A percentile compares a stretch with the other conserved stretches of the same genome.
Conservation (phyloP, 768 basidiomycete species). For the Collybia sp. region DNA sequence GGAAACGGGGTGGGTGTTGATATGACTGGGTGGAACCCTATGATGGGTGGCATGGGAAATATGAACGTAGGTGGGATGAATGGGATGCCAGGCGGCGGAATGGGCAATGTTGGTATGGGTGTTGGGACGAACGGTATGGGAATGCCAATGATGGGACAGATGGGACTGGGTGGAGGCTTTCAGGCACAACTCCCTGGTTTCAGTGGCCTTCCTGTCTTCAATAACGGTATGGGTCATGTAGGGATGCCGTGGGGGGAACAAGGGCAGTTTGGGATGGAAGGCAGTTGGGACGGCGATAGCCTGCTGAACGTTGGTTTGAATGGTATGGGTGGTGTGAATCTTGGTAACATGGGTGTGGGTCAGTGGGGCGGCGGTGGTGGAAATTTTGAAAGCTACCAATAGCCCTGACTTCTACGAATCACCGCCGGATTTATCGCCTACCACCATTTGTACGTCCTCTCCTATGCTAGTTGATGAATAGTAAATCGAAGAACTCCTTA, state of each 20-base stretch:
- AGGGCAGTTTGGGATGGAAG: slow-evolving; percentile 24
- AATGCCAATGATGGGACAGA: slow-evolving; percentile 20
- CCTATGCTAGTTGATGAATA: too few species aligned
- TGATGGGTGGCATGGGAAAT: slow-evolving; percentile 26
- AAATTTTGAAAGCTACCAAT: slow-evolving; percentile 1
- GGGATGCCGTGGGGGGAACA: slow-evolving; percentile 31
- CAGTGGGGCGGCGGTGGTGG: slow-evolving; percentile 15
- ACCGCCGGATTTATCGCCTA: not conserved
- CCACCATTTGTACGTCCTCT: slow-evolving; percentile 4
- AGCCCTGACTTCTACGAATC: too few species aligned
- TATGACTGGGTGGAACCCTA: slow-evolving; percentile 15
- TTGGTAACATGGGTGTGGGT: slow-evolving; percentile 32
- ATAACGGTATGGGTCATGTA: slow-evolving; percentile 26
- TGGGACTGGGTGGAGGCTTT: slow-evolving; percentile 18
- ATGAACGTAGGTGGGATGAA: slow-evolving; percentile 17
- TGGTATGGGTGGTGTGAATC: slow-evolving; percentile 34
- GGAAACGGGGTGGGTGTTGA: slow-evolving; percentile 11
- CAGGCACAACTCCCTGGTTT: slow-evolving; percentile 13
- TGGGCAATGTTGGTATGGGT: slow-evolving; percentile 17
- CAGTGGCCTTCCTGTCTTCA: slow-evolving; percentile 20
- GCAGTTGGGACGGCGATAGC: slow-evolving; percentile 24
- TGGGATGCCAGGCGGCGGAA: slow-evolving; percentile 21
- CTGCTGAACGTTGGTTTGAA: slow-evolving; percentile 34
- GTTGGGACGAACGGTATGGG: slow-evolving; percentile 11
- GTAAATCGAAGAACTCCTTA: too few species aligned